Evolutionary conservation across 1,284 basidiomycete genomes (phyloP).

Genomic region (Irpex rosettiformis): DNA sequence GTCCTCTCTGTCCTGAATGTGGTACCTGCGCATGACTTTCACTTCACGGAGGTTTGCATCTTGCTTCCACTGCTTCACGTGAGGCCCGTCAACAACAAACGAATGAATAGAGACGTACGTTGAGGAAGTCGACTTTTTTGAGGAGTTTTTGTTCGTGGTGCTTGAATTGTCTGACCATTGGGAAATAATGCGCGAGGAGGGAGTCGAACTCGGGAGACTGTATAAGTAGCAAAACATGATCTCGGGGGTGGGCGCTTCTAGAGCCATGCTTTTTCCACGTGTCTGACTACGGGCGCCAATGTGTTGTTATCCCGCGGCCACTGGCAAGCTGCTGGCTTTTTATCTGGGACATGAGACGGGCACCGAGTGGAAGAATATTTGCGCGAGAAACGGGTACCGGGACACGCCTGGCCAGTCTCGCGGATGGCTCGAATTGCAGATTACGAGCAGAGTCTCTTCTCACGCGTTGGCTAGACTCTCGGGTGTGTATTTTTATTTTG

Average conservation of each 20-base stretch:
- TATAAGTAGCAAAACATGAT: not conserved
- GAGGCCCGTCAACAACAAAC: not conserved
- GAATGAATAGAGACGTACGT: constrained; percentile 44
- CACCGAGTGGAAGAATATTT: no score
- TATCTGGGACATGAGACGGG: no score
- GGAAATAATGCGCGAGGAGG: not conserved
- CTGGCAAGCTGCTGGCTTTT: no score
- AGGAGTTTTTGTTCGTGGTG: constrained; percentile 92
- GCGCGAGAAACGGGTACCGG: no score
- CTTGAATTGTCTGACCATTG: constrained; percentile 87
- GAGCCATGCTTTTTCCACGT: no score
- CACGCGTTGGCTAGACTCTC: not conserved
- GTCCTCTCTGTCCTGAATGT: constrained; percentile 92
- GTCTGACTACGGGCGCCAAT: no score
- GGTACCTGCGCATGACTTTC: constrained; percentile 94
- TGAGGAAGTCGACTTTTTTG: constrained; percentile 93
- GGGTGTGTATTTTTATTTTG: not conserved
- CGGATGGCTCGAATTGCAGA: no score
- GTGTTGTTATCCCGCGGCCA: no score
- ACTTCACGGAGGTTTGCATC: constrained; percentile 91
- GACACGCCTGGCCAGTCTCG: no score
- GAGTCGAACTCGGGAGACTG: not conserved
- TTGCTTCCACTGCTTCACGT: constrained; percentile 82
- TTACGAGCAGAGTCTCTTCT: no score
- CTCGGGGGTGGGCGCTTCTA: not conserved